A percentile compares a stretch with the other conserved stretches of the same genome.
phyloP scores from a whole-genome alignment of 2,329 filamentous ascomycete genomes.

The Aureobasidium sp. region DNA sequence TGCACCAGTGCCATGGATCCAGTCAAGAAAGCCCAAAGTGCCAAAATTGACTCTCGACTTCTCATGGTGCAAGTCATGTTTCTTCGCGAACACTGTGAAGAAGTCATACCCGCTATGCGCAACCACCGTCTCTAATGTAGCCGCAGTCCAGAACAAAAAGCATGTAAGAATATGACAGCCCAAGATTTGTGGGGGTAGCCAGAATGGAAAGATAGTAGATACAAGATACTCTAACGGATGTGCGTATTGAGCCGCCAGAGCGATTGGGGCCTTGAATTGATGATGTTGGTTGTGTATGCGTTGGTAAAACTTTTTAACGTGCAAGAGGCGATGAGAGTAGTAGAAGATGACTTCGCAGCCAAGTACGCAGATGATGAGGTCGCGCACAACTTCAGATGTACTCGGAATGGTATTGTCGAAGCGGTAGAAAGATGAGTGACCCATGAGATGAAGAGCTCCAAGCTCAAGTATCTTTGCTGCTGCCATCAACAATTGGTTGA shows the following conservation, averaged over 20 bases:
- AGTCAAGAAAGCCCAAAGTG: slow-evolving; percentile 12
- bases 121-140: slow-evolving; percentile 9
- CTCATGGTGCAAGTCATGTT: slow-evolving; percentile 16
- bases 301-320: not conserved
- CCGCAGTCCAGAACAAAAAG: not conserved
- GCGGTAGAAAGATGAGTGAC: not conserved
- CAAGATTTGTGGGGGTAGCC: slow-evolving; percentile 3
- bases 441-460: not conserved
- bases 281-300: slow-evolving; percentile 17
- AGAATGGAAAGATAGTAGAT: slow-evolving; percentile 9
- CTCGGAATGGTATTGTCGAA: not conserved
- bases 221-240: slow-evolving; percentile 16
- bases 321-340: slow-evolving; percentile 14
- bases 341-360: slow-evolving; percentile 15
- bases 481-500: not conserved
- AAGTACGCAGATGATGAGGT: not conserved
- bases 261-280: slow-evolving; percentile 15
- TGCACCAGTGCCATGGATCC: slow-evolving; percentile 5
- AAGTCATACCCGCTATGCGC: slow-evolving; percentile 16
- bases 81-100: not conserved
- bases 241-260: slow-evolving; percentile 14
- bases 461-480: not conserved
- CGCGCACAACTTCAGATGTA: not conserved
- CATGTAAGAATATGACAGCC: not conserved
- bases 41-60: slow-evolving; percentile 13